A percentile compares a stretch with the other conserved stretches of the same genome.
These are phyloP conservation scores for Saturnispora gosingensis DNA, from an alignment of 805 yeast genomes.

Conservation along the genomic window DNA sequence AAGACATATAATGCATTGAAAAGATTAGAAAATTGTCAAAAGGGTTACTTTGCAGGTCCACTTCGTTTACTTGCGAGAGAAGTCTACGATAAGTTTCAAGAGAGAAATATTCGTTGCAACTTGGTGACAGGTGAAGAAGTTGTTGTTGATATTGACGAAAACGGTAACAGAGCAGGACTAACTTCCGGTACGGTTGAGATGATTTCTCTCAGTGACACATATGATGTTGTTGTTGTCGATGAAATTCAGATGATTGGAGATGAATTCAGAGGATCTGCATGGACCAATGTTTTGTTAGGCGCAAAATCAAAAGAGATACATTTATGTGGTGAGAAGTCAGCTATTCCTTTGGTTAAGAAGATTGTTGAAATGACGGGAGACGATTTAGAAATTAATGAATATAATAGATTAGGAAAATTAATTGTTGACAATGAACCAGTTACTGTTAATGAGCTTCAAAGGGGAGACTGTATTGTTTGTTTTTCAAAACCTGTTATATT, in stretches of 20 bases:
- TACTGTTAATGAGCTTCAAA: conserved; percentile 32
- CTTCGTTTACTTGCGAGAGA: conserved; percentile 84
- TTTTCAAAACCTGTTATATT: conserved; percentile 72
- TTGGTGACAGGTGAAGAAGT: conserved; percentile 95
- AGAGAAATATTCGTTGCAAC: conserved; percentile 63
- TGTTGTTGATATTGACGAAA: conserved; percentile 54
- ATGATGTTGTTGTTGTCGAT: conserved; percentile 87
- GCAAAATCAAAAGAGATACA: conserved; percentile 80
- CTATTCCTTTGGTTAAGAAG: conserved; percentile 55
- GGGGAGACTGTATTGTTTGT: conserved; percentile 86
- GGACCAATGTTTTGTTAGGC: conserved; percentile 89
- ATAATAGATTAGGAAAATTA: conserved; percentile 68
- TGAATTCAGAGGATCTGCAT: conserved; percentile 74
- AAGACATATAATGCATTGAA: conserved; percentile 80
- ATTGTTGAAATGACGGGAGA: conserved; percentile 72
- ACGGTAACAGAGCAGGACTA: conserved; percentile 64
- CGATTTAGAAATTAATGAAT: conserved; percentile 56
- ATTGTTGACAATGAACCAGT: conserved; percentile 39
- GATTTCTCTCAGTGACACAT: conserved; percentile 58
- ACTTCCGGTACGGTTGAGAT: conserved; percentile 91
- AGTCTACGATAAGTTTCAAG: conserved; percentile 71
- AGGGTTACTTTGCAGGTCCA: conserved; percentile 94
- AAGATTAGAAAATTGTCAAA: conserved; percentile 49
- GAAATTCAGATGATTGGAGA: conserved; percentile 95
- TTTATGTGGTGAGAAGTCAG: conserved; percentile 86